Conservation (phyloP, 345 rosid genomes). For the Bretschneidera sinensis region DNA sequence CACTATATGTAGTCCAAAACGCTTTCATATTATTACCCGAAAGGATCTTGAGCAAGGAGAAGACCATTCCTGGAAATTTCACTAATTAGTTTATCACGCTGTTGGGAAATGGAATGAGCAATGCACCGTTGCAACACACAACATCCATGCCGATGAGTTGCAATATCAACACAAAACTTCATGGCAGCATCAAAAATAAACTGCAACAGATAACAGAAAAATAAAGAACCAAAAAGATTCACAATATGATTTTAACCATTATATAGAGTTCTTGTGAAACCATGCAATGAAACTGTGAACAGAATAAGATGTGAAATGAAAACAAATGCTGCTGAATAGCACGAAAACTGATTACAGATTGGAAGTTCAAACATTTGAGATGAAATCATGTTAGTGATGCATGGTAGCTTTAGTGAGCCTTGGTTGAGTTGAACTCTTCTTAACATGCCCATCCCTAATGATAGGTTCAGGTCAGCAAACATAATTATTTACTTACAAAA, state of each 20-base stretch:
- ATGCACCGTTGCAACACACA: conserved; percentile 70
- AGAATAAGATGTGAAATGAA: background rate
- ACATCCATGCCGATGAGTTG: conserved; percentile 72
- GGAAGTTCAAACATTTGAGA: background rate
- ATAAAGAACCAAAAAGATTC: background rate
- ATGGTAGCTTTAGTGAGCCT: too few species aligned
- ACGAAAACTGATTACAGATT: background rate
- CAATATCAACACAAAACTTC: conserved; percentile 55
- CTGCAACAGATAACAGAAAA: conserved; percentile 25
- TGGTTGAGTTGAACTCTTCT: too few species aligned
- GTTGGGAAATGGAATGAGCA: conserved; percentile 41
- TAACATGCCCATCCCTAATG: background rate
- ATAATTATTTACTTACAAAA: too few species aligned
- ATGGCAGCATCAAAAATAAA: conserved; percentile 64
- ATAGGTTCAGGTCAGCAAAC: background rate
- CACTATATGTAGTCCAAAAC: background rate
- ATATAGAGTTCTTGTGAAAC: too few species aligned
- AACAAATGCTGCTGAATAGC: background rate
- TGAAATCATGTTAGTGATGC: background rate
- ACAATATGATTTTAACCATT: too few species aligned
- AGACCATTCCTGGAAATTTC: conserved; percentile 50
- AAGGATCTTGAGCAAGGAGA: conserved; percentile 68
- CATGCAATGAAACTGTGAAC: too few species aligned
- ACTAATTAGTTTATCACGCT: conserved; percentile 39
- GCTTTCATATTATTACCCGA: conserved; percentile 41